Evolutionary conservation across 805 yeast genomes (phyloP).

Genomic region (Saccharomycopsis fodiens): DNA sequence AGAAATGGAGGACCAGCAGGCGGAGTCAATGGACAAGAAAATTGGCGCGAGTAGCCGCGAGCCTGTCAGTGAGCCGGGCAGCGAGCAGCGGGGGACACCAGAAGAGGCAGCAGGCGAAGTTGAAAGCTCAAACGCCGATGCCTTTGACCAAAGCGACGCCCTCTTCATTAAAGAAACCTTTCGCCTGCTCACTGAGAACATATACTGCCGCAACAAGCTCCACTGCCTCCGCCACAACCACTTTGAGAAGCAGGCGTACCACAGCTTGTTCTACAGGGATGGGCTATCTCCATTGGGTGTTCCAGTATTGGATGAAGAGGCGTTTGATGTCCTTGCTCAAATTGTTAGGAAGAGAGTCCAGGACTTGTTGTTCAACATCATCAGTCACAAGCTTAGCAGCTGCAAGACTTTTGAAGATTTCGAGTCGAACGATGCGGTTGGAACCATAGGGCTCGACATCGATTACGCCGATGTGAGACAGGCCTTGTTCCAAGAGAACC

Average conservation of each 20-base stretch:
- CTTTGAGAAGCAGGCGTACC: neutral
- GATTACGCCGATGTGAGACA: neutral
- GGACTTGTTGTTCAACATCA: neutral
- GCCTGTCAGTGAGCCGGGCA: neutral
- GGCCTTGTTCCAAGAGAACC: neutral
- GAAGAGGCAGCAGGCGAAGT: too few species aligned
- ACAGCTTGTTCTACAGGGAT: neutral
- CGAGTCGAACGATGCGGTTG: neutral
- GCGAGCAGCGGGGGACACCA: too few species aligned
- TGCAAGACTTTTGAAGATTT: neutral
- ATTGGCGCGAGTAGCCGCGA: neutral
- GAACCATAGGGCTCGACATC: neutral
- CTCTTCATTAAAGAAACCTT: neutral
- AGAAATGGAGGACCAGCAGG: slow-evolving; percentile 37
- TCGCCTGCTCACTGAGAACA: slow-evolving; percentile 1
- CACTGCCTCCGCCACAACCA: neutral
- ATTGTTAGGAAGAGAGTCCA: neutral
- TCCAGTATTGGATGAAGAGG: neutral
- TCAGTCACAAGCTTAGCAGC: neutral
- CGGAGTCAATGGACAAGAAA: slow-evolving; percentile 21
- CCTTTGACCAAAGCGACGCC: neutral
- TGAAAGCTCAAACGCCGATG: neutral
- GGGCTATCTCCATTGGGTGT: neutral
- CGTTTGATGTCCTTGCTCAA: neutral
- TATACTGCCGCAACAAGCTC: slow-evolving; percentile 6